These are phyloP conservation scores for Pseudopithomyces chartarum DNA, from an alignment of 2,329 filamentous ascomycete species.

Conservation along the genomic window DNA sequence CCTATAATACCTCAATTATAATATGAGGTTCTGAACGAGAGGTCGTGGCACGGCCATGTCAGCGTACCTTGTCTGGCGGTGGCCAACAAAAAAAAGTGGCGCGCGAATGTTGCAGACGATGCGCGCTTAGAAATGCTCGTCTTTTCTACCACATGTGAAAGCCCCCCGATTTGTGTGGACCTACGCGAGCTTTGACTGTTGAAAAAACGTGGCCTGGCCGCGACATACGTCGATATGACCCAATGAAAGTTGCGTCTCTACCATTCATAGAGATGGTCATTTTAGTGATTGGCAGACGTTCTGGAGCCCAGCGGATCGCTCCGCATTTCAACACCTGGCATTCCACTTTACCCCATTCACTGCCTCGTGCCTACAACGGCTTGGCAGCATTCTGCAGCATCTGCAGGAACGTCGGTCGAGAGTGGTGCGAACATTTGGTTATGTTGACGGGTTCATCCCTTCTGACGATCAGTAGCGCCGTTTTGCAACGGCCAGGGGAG, in stretches of 20 bases:
- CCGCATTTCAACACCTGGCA: slow-evolving; percentile 31
- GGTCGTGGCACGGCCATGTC: slow-evolving; percentile 22
- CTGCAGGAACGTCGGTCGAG: slow-evolving; percentile 27
- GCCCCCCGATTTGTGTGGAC: not conserved
- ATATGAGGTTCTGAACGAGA: slow-evolving; percentile 28
- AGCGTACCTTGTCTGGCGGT: slow-evolving; percentile 22
- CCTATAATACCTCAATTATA: slow-evolving; percentile 35
- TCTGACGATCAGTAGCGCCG: slow-evolving; percentile 24
- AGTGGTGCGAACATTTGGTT: slow-evolving; percentile 19
- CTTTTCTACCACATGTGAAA: slow-evolving; percentile 13
- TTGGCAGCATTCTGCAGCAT: slow-evolving; percentile 19
- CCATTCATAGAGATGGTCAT: slow-evolving; percentile 16
- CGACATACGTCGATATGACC: slow-evolving; percentile 14
- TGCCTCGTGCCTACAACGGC: slow-evolving; percentile 19
- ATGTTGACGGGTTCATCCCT: slow-evolving; percentile 23
- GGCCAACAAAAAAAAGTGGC: slow-evolving; percentile 23
- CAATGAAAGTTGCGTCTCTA: not conserved
- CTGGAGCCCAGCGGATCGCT: slow-evolving; percentile 35
- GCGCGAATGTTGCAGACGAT: slow-evolving; percentile 29
- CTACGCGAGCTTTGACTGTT: slow-evolving; percentile 17
- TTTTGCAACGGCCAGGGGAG: slow-evolving; percentile 12
- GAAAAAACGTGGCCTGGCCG: slow-evolving; percentile 23
- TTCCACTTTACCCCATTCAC: slow-evolving; percentile 26
- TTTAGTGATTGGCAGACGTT: slow-evolving; percentile 16
- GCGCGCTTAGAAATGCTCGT: slow-evolving; percentile 24